Conservation (phyloP, 1,284 basidiomycete genomes). For the Cryptococcus sp. region DNA sequence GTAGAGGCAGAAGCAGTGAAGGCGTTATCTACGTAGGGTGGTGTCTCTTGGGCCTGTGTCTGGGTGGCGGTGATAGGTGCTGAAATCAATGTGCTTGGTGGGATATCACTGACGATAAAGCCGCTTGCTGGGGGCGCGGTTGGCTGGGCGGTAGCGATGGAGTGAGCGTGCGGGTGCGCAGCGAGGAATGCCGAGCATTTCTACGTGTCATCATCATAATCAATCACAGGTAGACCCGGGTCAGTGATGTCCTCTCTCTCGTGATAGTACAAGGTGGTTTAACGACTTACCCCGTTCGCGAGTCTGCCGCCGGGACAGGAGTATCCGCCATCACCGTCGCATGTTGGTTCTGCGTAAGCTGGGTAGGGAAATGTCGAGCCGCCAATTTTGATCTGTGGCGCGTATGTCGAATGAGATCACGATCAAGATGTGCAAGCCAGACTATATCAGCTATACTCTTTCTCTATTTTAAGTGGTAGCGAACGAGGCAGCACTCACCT, state of each 20-base stretch:
- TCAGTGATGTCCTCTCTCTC: neutral
- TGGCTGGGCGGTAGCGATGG: neutral
- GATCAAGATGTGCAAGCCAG: too few species aligned
- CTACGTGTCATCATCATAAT: neutral
- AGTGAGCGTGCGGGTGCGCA: neutral
- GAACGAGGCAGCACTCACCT: constrained; percentile 8
- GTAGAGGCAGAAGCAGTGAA: neutral
- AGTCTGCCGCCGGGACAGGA: constrained; percentile 16
- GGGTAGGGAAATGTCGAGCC: constrained; percentile 18
- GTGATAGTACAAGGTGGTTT: neutral
- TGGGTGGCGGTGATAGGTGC: neutral
- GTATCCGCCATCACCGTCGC: constrained; percentile 22
- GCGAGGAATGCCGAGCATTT: constrained; percentile 16
- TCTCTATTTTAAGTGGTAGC: neutral
- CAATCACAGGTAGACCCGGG: neutral
- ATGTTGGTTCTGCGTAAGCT: constrained; percentile 17
- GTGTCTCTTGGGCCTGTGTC: neutral
- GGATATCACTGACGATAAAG: neutral
- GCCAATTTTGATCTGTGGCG: constrained; percentile 18
- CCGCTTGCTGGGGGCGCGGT: neutral
- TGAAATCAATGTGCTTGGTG: neutral
- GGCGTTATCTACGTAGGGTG: neutral
- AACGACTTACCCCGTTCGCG: constrained; percentile 19
- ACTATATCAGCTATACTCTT: too few species aligned
- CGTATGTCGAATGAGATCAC: too few species aligned